A percentile compares a stretch with the other conserved stretches of the same genome.
phyloP scores from a whole-genome alignment of 345 rosid species.

The Heritiera littoralis region DNA sequence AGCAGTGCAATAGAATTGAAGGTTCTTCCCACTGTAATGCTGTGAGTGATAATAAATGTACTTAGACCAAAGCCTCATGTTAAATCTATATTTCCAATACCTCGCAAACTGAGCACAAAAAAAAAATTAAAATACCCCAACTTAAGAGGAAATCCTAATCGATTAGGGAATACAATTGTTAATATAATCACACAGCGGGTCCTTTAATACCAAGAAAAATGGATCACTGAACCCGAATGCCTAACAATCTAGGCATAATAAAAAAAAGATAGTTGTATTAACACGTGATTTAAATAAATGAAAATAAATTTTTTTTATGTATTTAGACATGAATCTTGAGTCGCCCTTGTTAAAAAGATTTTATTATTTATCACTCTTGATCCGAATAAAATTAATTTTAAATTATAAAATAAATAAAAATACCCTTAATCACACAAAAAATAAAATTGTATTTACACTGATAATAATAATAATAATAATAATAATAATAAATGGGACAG shows the following conservation, averaged over 20 bases:
- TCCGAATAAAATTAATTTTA: too few species aligned
- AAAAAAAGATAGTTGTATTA: too few species aligned
- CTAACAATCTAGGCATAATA: neutral
- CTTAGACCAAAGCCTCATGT: neutral
- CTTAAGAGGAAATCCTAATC: neutral
- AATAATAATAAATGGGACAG: too few species aligned
- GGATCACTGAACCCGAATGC: neutral
- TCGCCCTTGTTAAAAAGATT: too few species aligned
- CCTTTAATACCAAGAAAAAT: neutral
- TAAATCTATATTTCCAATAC: neutral
- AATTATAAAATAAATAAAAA: too few species aligned
- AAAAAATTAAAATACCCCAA: neutral
- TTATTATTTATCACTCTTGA: too few species aligned
- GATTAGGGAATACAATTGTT: neutral
- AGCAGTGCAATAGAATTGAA: conserved; percentile 13
- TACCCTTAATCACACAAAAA: too few species aligned
- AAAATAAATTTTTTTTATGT: too few species aligned
- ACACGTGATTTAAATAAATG: too few species aligned
- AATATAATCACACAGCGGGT: neutral
- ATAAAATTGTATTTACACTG: too few species aligned
- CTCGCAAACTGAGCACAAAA: neutral
- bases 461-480: too few species aligned
- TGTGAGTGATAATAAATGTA: neutral
- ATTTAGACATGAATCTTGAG: too few species aligned
- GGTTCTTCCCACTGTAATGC: conserved; percentile 1